Evolutionary conservation across 2,329 filamentous ascomycete genomes (phyloP), one percentile per base, ranked within the genome.

Genomic region (Fusarium nelsonii): DNA sequence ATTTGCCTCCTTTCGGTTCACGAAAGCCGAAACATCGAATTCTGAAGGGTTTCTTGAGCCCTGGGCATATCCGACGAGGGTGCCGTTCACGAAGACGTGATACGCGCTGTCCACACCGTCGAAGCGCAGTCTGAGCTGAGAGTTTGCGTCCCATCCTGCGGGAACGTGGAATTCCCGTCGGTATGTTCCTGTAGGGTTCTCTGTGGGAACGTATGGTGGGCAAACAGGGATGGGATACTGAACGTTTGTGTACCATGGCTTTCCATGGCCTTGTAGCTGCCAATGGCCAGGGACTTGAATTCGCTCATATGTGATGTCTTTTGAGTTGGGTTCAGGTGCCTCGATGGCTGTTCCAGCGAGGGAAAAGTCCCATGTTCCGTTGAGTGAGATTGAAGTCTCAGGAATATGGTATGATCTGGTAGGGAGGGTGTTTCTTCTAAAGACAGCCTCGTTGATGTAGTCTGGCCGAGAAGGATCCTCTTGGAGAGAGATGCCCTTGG

Each of bases 101-200:
- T 90, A 92, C 0, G 90, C 88, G 71, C 88, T 90, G 71, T 92
- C 90, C 0, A 92, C 90, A 2, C 91, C 91, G 56, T 92, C 90
- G 63, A 92, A 92, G 12, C 90, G 82, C 23, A 92, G 78, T 16
- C 89, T 82, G 18, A 92, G 78, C 65, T 90, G 87, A 7, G 86
- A 86, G 67, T 69, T 74, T 11, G 73, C 73, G 28, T 80, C 78
- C 80, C 84, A 87, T 9, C 79, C 75, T 3, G 77, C 57, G 0
- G 88, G 88, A 4, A 90, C 80, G 3, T 78, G 71, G 69, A 91
- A 90, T 5, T 76, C 79, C 11, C 84, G 84, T 15, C 84, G 79
- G 73, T 92, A 92, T 0, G 84, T 86, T 8, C 90, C 90, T 1
- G 88, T 91, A 4, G 88, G 87, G 57, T 92, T 92, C 50, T 90